Base-by-base conservation (phyloP, 164 flowering plant genomes). In the Piper betle region DNA sequence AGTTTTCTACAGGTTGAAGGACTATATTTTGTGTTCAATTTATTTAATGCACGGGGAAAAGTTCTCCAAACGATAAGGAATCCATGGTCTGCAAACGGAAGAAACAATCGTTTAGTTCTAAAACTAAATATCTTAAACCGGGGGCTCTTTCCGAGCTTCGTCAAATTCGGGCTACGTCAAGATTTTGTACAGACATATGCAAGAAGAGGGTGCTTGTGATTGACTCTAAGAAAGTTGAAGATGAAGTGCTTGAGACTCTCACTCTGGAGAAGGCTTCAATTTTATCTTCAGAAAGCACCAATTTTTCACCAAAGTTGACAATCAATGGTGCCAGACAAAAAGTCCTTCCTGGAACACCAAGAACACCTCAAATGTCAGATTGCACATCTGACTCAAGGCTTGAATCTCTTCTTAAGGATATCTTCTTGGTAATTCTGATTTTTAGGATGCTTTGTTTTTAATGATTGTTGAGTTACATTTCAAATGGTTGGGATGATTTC, bases 341-440 rank as follows among this genome's bases (percentile, higher is more conserved):
- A 65, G 73, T 54, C 69, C 62, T 76, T 57, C 75, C 78, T 59
- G 74, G 66, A 62, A 87, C 96, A 0, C 98, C 98, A 0, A 84
- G 69, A 71, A 90, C 94, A 0, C 92, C 94, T 40, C 62, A 72
- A 53, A 56, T 41, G 18, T 73, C 76, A 4, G 77, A 66, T 20
- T 67, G 54, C 48, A 74, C 74, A 12, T 84, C 83, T 4, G 96
- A 84, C 66, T 93, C 97, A 1, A 75, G 81, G 84, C 92, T 93
- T 18, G 98, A 93, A 72, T 79, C 92, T 68, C 96, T 93, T 61
- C 98, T 96, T 12, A 79, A 80, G 81, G 98, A 93, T 62, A 57
- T n/a, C n/a, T n/a, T 93, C 58, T 75, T 93, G 97, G 98, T 93
- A 84, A n/a, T 3, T 19, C 57, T 39, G 53, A 39, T 42, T 12